A percentile compares a stretch with the other conserved stretches of the same genome.
Evolutionary conservation across 2,329 filamentous ascomycete species (phyloP).

Genomic region (Penicillium sp.): DNA sequence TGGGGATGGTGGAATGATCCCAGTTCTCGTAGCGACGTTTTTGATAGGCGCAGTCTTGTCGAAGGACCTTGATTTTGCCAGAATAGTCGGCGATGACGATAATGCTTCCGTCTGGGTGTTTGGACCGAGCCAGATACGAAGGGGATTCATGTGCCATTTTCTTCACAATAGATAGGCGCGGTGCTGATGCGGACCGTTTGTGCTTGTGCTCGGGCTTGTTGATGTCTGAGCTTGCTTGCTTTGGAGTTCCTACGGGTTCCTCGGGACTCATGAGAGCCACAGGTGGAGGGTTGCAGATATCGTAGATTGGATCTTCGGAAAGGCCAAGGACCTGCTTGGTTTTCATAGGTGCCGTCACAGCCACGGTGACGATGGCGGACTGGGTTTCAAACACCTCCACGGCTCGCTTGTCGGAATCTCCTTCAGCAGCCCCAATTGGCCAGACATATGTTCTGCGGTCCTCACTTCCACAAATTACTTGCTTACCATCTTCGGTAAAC

Average conservation of each 20-base stretch:
- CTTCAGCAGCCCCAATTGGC: slow-evolving; percentile 65
- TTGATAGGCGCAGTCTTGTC: slow-evolving; percentile 84
- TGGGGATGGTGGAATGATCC: slow-evolving; percentile 78
- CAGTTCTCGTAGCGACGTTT: slow-evolving; percentile 77
- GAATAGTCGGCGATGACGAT: slow-evolving; percentile 87
- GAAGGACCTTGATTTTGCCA: slow-evolving; percentile 89
- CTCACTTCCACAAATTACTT: slow-evolving; percentile 91
- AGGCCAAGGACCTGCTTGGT: slow-evolving; percentile 75
- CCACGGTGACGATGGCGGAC: slow-evolving; percentile 83
- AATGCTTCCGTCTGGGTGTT: slow-evolving; percentile 81
- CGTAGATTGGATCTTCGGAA: slow-evolving; percentile 91
- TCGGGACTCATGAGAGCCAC: slow-evolving; percentile 76
- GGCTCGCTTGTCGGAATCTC: slow-evolving; percentile 75
- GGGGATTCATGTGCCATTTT: slow-evolving; percentile 67
- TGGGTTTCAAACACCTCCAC: slow-evolving; percentile 91
- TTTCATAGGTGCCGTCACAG: slow-evolving; percentile 77
- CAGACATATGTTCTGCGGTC: slow-evolving; percentile 89
- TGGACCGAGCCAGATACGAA: slow-evolving; percentile 72
- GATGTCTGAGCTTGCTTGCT: slow-evolving; percentile 39
- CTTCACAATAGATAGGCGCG: slow-evolving; percentile 34
- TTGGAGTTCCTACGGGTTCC: slow-evolving; percentile 59
- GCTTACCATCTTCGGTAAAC: slow-evolving; percentile 82
- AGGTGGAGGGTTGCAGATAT: slow-evolving; percentile 92
- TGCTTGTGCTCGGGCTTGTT: slow-evolving; percentile 11
- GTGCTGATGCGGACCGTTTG: slow-evolving; percentile 33